Conservation (phyloP, 2,329 filamentous ascomycete species). For the Amauroascus verrucosus region DNA sequence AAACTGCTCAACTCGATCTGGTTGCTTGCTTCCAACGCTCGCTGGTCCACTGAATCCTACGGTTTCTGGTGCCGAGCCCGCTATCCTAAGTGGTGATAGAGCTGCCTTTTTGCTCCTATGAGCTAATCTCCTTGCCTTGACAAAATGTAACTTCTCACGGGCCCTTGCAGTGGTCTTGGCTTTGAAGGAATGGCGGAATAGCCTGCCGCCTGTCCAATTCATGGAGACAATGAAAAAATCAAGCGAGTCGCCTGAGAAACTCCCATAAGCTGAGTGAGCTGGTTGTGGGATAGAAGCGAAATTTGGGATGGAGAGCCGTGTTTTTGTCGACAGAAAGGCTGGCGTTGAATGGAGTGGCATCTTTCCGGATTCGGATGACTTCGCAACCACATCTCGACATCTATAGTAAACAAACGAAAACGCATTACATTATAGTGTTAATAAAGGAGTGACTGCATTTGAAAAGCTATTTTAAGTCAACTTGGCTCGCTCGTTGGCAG, state of each 20-base stretch:
- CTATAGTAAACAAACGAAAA: too few relatives aligned
- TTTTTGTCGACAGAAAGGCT: too few relatives aligned
- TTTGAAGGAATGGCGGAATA: slow-evolving; percentile 32
- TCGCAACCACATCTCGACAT: too few relatives aligned
- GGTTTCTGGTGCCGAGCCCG: not conserved
- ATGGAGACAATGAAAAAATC: slow-evolving; percentile 20
- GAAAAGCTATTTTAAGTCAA: too few relatives aligned
- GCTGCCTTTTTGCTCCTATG: not conserved
- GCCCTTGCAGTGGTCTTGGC: slow-evolving; percentile 22
- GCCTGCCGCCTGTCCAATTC: slow-evolving; percentile 39
- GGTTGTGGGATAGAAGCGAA: not conserved
- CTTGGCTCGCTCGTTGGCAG: too few relatives aligned
- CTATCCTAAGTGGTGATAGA: not conserved
- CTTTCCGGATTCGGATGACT: not conserved
- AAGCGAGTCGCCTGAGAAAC: not conserved
- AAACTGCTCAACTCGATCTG: not conserved
- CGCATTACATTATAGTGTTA: too few relatives aligned
- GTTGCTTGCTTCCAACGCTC: not conserved
- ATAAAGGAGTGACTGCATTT: too few relatives aligned
- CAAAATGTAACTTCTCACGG: slow-evolving; percentile 28
- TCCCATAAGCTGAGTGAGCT: not conserved
- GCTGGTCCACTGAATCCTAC: not conserved
- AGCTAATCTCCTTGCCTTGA: slow-evolving; percentile 20
- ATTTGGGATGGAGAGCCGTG: too few relatives aligned
- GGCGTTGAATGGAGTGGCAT: not conserved